These are phyloP conservation scores for Mortierella polycephala DNA, from an alignment of 371 early-diverging fungal species.

Conservation along the genomic window DNA sequence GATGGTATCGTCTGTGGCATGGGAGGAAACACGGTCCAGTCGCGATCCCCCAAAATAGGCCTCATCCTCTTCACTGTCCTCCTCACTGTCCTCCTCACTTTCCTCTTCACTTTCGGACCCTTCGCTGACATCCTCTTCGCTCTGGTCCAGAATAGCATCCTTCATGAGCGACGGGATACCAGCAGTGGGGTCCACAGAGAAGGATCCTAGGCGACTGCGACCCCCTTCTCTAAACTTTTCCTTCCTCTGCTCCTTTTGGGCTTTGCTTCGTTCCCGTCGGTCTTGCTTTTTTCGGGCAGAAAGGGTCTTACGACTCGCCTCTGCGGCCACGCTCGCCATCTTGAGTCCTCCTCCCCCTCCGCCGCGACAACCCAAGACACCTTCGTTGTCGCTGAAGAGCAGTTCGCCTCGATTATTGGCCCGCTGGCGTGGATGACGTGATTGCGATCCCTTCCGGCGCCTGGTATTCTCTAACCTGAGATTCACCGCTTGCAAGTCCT, in stretches of 20 bases:
- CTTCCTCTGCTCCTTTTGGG: slow-evolving; percentile 22
- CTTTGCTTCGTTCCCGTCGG: slow-evolving; percentile 17
- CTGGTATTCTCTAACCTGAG: slow-evolving; percentile 6
- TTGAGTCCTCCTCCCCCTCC: slow-evolving; percentile 50
- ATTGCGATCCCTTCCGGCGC: slow-evolving; percentile 18
- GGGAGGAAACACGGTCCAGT: slow-evolving; percentile 1
- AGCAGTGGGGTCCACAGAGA: slow-evolving; percentile 29
- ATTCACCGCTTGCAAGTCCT: slow-evolving; percentile 26
- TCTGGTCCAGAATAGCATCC: too few relatives aligned
- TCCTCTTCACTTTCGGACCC: slow-evolving; percentile 6
- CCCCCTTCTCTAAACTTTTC: slow-evolving; percentile 32
- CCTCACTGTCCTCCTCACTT: slow-evolving; percentile 6
- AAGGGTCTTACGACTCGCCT: slow-evolving; percentile 6
- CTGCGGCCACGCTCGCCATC: slow-evolving; percentile 26
- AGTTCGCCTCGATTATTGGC: slow-evolving; percentile 19
- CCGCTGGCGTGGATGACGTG: slow-evolving; percentile 17
- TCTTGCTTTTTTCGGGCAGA: slow-evolving; percentile 18
- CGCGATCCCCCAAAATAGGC: slow-evolving; percentile 1
- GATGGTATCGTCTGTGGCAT: background rate
- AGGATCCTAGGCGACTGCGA: slow-evolving; percentile 33
- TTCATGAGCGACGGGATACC: slow-evolving; percentile 9
- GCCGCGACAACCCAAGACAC: slow-evolving; percentile 31
- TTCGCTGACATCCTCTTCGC: slow-evolving; percentile 3
- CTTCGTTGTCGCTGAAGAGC: slow-evolving; percentile 33
- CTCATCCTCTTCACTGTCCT: slow-evolving; percentile 6